phyloP scores from a whole-genome alignment of 306 rosid species.

The Rosa lucieae region DNA sequence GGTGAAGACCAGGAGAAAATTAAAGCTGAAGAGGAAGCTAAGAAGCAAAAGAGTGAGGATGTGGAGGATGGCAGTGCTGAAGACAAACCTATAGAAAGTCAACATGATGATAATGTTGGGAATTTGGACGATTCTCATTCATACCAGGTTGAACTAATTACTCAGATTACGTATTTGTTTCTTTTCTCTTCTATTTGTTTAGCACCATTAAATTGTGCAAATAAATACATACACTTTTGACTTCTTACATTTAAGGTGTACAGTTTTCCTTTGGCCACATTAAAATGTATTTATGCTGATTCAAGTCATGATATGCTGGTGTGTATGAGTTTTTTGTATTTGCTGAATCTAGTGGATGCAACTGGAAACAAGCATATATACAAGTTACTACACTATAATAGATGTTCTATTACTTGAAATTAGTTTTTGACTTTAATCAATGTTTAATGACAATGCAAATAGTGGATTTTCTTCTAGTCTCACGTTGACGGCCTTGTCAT shows the following conservation, averaged over 20 bases:
- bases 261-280: conserved; percentile 7
- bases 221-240: background rate
- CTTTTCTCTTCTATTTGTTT: background rate
- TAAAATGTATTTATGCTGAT: background rate
- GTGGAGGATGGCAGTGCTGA: conserved; percentile 38
- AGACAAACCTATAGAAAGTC: conserved; percentile 37
- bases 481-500: conserved; percentile 36
- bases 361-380: conserved; percentile 2
- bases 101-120: conserved; percentile 41
- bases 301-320: background rate
- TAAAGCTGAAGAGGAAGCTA: conserved; percentile 52
- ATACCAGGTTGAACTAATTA: conserved; percentile 49
- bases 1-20: conserved; percentile 41
- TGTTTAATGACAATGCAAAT: conserved; percentile 1
- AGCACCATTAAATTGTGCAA: background rate
- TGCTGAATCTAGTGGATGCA: conserved; percentile 12
- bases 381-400: background rate
- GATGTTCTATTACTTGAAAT: background rate
- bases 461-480: conserved; percentile 34
- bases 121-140: conserved; percentile 38
- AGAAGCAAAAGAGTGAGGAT: conserved; percentile 33
- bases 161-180: background rate
- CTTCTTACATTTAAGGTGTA: background rate
- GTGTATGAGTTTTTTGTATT: background rate
- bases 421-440: conserved; percentile 9